A percentile compares a stretch with the other conserved stretches of the same genome.
phyloP scores from a whole-genome alignment of 352 stramenopile species.

The Elongisporangium undulatum region DNA sequence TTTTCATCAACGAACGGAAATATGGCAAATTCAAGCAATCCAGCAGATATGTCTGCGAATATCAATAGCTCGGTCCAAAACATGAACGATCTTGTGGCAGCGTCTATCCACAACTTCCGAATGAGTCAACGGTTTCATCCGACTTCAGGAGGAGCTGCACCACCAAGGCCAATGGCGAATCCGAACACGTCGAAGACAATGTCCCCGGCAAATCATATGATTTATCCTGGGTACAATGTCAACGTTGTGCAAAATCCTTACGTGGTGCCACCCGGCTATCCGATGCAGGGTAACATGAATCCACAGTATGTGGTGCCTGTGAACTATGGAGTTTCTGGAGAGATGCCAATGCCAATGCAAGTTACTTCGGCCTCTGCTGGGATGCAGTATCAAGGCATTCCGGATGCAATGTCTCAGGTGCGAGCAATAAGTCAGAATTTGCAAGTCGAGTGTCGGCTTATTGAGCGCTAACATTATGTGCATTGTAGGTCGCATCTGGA shows the following conservation, averaged over 20 bases:
- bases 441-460: not conserved
- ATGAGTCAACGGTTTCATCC: conserved; percentile 61
- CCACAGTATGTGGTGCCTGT: conserved; percentile 49
- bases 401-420: conserved; percentile 18
- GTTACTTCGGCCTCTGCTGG: not conserved
- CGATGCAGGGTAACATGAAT: conserved; percentile 36
- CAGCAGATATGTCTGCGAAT: conserved; percentile 20
- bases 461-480: conserved; percentile 1
- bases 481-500: conserved; percentile 16
- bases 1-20: conserved; percentile 8
- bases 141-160: not conserved
- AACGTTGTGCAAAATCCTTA: conserved; percentile 21
- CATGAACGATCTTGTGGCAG: conserved; percentile 61
- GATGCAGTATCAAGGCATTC: not conserved
- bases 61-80: conserved; percentile 45
- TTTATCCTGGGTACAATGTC: conserved; percentile 48
- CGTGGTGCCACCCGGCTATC: conserved; percentile 30
- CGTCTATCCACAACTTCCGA: conserved; percentile 72
- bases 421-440: not conserved
- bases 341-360: conserved; percentile 41
- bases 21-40: conserved; percentile 11
- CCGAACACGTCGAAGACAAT: conserved; percentile 19
- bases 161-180: not conserved
- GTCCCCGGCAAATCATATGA: conserved; percentile 28
- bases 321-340: conserved; percentile 24